These are phyloP conservation scores for Paramecium sexaurelia DNA, from an alignment of 73 alveolate genomes.

Conservation along the genomic window DNA sequence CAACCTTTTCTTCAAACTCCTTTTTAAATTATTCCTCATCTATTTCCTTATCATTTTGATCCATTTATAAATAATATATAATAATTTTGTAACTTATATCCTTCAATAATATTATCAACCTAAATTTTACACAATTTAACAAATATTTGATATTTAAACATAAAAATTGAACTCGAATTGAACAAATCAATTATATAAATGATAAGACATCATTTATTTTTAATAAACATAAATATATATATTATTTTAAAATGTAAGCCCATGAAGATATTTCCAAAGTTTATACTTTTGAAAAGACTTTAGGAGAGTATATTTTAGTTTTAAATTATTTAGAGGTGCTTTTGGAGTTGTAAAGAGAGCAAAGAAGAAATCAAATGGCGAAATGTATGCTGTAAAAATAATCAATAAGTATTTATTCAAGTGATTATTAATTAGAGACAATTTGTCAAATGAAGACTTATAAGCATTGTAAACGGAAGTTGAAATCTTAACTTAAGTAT, in stretches of 20 bases:
- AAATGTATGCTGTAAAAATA: constrained; percentile 84
- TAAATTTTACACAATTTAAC: background rate
- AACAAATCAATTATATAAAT: background rate
- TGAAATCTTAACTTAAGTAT: constrained; percentile 81
- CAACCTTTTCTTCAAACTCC: constrained; percentile 47
- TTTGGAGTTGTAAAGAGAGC: constrained; percentile 85
- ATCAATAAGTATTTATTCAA: constrained; percentile 74
- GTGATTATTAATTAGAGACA: constrained; percentile 53
- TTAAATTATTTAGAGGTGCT: constrained; percentile 71
- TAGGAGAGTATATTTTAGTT: constrained; percentile 52
- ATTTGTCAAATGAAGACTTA: constrained; percentile 77
- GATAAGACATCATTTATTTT: background rate
- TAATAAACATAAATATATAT: background rate
- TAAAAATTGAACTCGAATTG: background rate
- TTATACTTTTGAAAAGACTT: constrained; percentile 57
- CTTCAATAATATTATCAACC: background rate
- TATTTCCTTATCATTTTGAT: background rate
- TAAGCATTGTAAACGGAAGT: constrained; percentile 78
- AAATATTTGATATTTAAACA: background rate
- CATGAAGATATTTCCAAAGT: constrained; percentile 43
- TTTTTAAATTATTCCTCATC: constrained; percentile 38
- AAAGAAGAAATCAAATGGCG: constrained; percentile 81
- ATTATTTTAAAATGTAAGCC: background rate
- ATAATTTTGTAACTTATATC: background rate
- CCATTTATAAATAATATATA: background rate